These are phyloP conservation scores for Apiospora kogelbergensis DNA, from an alignment of 2,329 filamentous ascomycete genomes.

Conservation along the genomic window DNA sequence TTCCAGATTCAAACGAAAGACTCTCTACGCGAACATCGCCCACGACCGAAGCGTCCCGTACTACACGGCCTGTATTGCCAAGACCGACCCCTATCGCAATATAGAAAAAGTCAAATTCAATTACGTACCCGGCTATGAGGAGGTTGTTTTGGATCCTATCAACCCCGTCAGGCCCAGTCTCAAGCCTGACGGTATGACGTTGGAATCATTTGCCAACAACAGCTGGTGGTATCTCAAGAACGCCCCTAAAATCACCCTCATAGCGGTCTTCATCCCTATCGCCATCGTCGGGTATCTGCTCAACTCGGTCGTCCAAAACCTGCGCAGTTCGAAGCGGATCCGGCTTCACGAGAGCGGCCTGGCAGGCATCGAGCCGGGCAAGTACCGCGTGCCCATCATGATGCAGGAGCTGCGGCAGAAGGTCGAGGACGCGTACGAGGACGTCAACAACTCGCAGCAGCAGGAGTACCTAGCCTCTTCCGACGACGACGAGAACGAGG, in stretches of 20 bases:
- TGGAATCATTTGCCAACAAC: conserved; percentile 34
- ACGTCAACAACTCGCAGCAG: conserved; percentile 65
- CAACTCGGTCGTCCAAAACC: conserved; percentile 75
- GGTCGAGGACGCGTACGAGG: conserved; percentile 77
- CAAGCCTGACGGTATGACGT: conserved; percentile 24
- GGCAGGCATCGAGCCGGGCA: conserved; percentile 64
- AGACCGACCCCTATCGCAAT: conserved; percentile 74
- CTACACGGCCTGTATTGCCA: conserved; percentile 79
- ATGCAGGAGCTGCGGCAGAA: conserved; percentile 73
- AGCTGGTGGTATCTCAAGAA: conserved; percentile 43
- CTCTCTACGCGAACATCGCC: conserved; percentile 80
- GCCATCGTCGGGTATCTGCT: conserved; percentile 69
- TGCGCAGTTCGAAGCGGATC: conserved; percentile 73
- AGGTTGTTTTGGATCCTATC: conserved; percentile 71
- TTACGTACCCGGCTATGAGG: conserved; percentile 71
- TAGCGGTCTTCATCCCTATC: conserved; percentile 73
- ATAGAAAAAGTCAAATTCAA: conserved; percentile 68
- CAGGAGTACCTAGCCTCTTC: conserved; percentile 69
- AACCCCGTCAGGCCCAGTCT: conserved; percentile 57
- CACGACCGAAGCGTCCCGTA: conserved; percentile 82
- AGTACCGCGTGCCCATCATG: conserved; percentile 75
- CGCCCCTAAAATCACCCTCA: conserved; percentile 62
- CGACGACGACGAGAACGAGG: conserved; percentile 50
- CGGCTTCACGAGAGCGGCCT: conserved; percentile 71
- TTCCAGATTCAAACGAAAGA: conserved; percentile 71